phyloP scores from a whole-genome alignment of 2,329 filamentous ascomycete species.

The Trichoderma guizhouense region DNA sequence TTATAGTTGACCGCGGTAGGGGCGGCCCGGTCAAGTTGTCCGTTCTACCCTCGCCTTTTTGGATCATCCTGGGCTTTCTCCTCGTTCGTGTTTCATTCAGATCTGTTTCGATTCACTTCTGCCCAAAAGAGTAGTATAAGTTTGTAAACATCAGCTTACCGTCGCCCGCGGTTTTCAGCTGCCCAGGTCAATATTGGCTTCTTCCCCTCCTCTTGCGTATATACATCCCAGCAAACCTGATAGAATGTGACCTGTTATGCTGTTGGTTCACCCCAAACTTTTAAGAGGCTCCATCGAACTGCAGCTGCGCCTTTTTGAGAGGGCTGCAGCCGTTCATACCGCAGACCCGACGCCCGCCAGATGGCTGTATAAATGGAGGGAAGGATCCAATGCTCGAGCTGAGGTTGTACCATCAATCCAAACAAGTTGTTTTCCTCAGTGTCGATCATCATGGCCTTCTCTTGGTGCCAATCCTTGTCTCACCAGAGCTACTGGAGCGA shows the following conservation, averaged over 20 bases:
- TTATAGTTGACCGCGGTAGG: neutral
- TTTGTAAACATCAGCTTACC: slow-evolving; percentile 8
- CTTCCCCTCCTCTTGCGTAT: neutral
- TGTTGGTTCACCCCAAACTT: neutral
- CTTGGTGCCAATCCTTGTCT: neutral
- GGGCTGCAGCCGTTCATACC: neutral
- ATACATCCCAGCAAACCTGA: neutral
- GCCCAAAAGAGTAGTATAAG: neutral
- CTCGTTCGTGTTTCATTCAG: neutral
- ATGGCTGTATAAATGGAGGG: neutral
- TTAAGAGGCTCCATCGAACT: slow-evolving; percentile 7
- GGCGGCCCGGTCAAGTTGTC: neutral
- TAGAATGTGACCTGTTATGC: slow-evolving; percentile 13
- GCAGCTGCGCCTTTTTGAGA: slow-evolving; percentile 16
- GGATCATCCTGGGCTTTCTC: neutral
- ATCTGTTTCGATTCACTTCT: neutral
- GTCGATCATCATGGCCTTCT: slow-evolving; percentile 15
- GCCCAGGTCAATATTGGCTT: neutral
- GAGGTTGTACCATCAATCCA: neutral
- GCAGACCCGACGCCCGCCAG: neutral
- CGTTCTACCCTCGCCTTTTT: neutral
- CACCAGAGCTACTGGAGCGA: slow-evolving; percentile 18
- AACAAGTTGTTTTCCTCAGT: neutral
- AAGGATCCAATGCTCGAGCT: neutral
- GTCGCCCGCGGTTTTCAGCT: neutral